phyloP scores from a whole-genome alignment of 768 basidiomycete species.

The Lanmaoa rubissima region DNA sequence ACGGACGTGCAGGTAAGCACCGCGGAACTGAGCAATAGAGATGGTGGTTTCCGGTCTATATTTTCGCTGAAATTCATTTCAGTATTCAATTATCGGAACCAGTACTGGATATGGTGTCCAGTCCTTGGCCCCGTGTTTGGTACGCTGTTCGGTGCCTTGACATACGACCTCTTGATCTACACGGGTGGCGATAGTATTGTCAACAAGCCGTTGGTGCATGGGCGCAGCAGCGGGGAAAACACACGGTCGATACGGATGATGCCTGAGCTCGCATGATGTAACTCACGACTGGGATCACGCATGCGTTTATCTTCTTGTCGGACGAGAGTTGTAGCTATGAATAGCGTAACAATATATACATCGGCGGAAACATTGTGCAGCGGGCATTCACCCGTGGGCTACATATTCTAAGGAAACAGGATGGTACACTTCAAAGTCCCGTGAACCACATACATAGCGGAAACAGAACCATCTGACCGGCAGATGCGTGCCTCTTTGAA shows the following conservation, averaged over 20 bases:
- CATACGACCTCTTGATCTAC: slow-evolving; percentile 58
- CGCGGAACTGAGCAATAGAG: slow-evolving; percentile 32
- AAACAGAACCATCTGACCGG: slow-evolving; percentile 6
- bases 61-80: neutral
- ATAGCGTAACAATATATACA: neutral
- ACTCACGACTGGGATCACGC: neutral
- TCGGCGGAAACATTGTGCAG: neutral
- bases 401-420: neutral
- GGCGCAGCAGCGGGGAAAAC: neutral
- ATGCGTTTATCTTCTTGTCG: neutral
- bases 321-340: neutral
- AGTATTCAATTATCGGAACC: slow-evolving; percentile 36
- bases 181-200: slow-evolving; percentile 50
- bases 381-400: neutral
- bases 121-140: slow-evolving; percentile 56
- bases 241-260: neutral
- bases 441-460: neutral
- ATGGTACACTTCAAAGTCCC: slow-evolving; percentile 3
- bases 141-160: slow-evolving; percentile 45
- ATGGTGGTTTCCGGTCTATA: neutral
- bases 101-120: slow-evolving; percentile 71
- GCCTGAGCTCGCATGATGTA: neutral
- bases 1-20: slow-evolving; percentile 38
- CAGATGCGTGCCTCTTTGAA: neutral
- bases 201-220: slow-evolving; percentile 41